Evolutionary conservation across 768 basidiomycete genomes (phyloP).

Genomic region (Tylopilus felleus): DNA sequence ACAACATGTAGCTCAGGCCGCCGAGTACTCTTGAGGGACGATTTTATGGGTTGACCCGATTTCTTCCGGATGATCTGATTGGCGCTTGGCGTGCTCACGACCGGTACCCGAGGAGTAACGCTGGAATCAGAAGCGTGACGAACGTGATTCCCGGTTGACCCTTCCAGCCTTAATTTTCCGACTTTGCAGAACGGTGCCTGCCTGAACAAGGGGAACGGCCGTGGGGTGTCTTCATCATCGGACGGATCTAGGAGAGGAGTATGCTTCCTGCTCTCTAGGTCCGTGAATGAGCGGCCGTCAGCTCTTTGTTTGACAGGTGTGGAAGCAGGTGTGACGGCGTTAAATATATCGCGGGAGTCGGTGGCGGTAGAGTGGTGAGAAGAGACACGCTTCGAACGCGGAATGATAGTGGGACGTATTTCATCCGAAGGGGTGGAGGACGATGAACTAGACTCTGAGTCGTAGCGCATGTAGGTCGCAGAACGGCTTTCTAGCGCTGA

Average conservation of each 20-base stretch:
- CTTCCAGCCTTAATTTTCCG: constrained; percentile 26
- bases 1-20: constrained; percentile 53
- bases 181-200: constrained; percentile 18
- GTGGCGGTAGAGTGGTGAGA: constrained; percentile 24
- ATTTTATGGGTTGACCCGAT: constrained; percentile 89
- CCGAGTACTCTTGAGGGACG: constrained; percentile 76
- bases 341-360: constrained; percentile 28
- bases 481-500: constrained; percentile 3
- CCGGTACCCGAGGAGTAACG: background rate
- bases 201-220: constrained; percentile 21
- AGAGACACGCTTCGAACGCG: constrained; percentile 38
- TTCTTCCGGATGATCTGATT: constrained; percentile 72
- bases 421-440: constrained; percentile 38
- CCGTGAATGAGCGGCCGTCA: constrained; percentile 10
- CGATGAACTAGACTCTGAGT: constrained; percentile 35
- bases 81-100: background rate
- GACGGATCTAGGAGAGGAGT: constrained; percentile 26
- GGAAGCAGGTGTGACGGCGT: constrained; percentile 43
- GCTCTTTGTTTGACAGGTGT: constrained; percentile 26
- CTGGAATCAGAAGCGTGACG: constrained; percentile 26
- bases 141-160: constrained; percentile 15
- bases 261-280: constrained; percentile 12
- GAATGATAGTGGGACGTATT: constrained; percentile 32
- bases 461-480: constrained; percentile 12
- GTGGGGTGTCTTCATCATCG: constrained; percentile 28